Evolutionary conservation across 176 grass and related monocot genomes (phyloP), one percentile per base, ranked within the genome.

Genomic region (Aegilops sharonensis): DNA sequence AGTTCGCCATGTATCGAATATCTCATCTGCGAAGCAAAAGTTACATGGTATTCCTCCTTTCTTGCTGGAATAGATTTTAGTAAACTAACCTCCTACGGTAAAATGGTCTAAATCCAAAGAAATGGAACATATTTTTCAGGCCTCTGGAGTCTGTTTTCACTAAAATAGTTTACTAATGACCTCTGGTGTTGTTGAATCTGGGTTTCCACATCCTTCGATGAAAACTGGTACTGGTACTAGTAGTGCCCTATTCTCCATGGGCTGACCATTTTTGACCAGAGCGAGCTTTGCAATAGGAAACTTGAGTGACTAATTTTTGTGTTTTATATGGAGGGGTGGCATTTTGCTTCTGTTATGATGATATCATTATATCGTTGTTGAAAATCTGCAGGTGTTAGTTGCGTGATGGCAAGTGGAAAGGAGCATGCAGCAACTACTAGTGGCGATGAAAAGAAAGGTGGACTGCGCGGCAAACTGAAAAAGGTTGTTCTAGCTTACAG

Each of bases 401-500:
- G 84, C 36, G 87, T 84, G 69, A 12, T 92, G 80, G 76, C 86
- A 64, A 86, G 76, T 75, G 88, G 84, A 32, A 92, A 88, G 78
- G 84, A 83, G 42, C 81, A 76, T 20, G 83, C 75, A 12, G 60
- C 72, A 60, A 45, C 84, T 84, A 66, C 25, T 62, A 45, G 18
- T 57, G 64, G 47, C 56, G 86, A 81, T 65, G 77, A 92, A 14
- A 85, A 54, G 23, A 87, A 69, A 21, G 85, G 81, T 29, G 88
- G 90, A 36, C 34, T 94, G 36, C 90, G 86, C 84, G 90, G 95
- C 40, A 94, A 97, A 74, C 72, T 97, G 31, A 97, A 99, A 36
- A 99, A 99, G 88, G 97, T 99, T 50, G 94, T 99, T 87, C 87
- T 99, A 64, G 97, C 97, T 84, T 99, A 99, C 76, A 99, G 97